Evolutionary conservation across 2,329 filamentous ascomycete genomes (phyloP), one percentile per base, ranked within the genome.

Genomic region (Claviceps arundinis): DNA sequence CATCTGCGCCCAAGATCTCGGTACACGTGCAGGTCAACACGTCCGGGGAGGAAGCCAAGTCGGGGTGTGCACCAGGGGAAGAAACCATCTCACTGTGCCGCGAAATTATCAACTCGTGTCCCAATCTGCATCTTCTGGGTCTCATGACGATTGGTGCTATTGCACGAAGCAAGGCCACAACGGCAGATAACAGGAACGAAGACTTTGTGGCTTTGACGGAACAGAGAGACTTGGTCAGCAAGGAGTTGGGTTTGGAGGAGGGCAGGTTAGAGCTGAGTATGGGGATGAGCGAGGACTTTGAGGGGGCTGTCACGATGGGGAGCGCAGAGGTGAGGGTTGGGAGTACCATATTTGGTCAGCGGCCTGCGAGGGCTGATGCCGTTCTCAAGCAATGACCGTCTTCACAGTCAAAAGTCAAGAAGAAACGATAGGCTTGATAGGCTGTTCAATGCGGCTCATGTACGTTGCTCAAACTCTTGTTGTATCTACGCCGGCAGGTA

Each of bases 141-240:
- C 69, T 98, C 40, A 98, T 98, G 93, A 98, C 93, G 2, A 97
- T 98, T 62, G 93, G 93, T 1, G 89, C 91, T 17, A 95, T 97
- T 65, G 91, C 89, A 48, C 73, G 91, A 56, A 93, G 87, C 60
- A 78, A 81, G 61, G 87, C 80, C 16, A 82, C 82, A 2, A 85
- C 82, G 1, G 70, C 77, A 0, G 89, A 87, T 59, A 84, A 74
- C n/a, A 85, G 91, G 69, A 97, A 97, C 65, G 89, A 94, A 67
- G 93, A 98, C 68, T 97, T 97, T 64, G 66, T 81, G 4, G 65
- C 71, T 4, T 67, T 98, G 63, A 73, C 72, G 49, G 76, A 84
- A 61, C 83, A 86, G 64, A 74, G 87, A 52, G 86, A 94, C 65
- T 67, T 79, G 14, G 81, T 96, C 2, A 78, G 75, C 2, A 63